A percentile compares a stretch with the other conserved stretches of the same genome.
phyloP scores from a whole-genome alignment of 164 flowering plant species.

The Vitis labrusca region DNA sequence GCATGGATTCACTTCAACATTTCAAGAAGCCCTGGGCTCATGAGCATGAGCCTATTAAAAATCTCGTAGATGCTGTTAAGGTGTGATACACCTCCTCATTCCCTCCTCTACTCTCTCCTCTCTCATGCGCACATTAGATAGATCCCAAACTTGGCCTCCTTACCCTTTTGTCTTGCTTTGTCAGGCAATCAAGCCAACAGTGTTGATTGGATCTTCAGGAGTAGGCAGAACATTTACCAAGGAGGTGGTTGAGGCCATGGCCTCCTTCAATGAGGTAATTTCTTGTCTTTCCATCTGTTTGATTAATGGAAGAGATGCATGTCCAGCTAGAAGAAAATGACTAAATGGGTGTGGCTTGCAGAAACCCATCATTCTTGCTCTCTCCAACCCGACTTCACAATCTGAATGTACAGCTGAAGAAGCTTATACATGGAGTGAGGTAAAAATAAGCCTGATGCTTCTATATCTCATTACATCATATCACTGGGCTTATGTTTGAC shows the following conservation, averaged over 20 bases:
- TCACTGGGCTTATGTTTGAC: not conserved
- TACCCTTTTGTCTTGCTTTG: conserved; percentile 2
- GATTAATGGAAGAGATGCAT: not conserved
- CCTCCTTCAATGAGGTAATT: conserved; percentile 52
- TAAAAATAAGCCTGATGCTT: conserved; percentile 7
- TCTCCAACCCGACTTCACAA: conserved; percentile 68
- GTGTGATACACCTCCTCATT: conserved; percentile 27
- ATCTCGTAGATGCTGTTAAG: conserved; percentile 79
- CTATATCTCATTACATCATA: not conserved
- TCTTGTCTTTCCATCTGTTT: conserved; percentile 2
- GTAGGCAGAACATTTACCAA: conserved; percentile 56
- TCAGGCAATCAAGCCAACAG: conserved; percentile 60
- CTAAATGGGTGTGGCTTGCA: conserved; percentile 15
- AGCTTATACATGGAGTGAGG: conserved; percentile 62
- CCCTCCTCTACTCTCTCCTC: not conserved
- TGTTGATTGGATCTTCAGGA: conserved; percentile 66
- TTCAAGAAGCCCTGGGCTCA: conserved; percentile 99
- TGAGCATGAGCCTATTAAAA: conserved; percentile 78
- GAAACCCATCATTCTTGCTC: conserved; percentile 62
- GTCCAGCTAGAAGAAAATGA: not conserved
- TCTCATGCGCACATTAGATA: too few relatives aligned
- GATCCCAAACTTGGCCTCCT: not conserved
- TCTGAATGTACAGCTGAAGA: conserved; percentile 71
- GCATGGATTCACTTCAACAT: conserved; percentile 83
- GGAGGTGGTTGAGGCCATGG: conserved; percentile 66